A percentile compares a stretch with the other conserved stretches of the same genome.
These are phyloP conservation scores for Cajanus cajan DNA, from an alignment of 306 rosid genomes.

Conservation along the genomic window DNA sequence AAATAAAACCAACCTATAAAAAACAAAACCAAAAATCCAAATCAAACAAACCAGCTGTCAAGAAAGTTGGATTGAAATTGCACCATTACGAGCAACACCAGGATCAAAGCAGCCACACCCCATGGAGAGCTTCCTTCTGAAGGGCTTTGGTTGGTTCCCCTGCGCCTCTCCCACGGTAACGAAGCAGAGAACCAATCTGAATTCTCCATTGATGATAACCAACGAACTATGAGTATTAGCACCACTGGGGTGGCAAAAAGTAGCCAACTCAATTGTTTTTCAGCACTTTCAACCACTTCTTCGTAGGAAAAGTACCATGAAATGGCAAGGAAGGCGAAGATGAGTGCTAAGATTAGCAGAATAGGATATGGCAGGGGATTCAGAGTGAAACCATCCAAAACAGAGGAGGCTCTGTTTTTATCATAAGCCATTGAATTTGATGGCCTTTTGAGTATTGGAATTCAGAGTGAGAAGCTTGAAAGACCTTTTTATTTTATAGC, in stretches of 20 bases:
- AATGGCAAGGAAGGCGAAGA: conserved; percentile 54
- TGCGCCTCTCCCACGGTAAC: conserved; percentile 52
- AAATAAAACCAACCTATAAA: conserved; percentile 4
- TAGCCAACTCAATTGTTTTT: conserved; percentile 50
- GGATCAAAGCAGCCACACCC: conserved; percentile 89
- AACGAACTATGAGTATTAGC: conserved; percentile 54
- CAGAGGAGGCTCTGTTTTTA: conserved; percentile 47
- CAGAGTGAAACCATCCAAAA: conserved; percentile 63
- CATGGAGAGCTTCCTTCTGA: conserved; percentile 93
- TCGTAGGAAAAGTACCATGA: conserved; percentile 77
- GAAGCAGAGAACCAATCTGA: conserved; percentile 44
- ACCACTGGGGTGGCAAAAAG: conserved; percentile 52
- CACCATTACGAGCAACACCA: conserved; percentile 63
- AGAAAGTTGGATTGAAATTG: conserved; percentile 66
- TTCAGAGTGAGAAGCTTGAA: not conserved
- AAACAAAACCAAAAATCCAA: not conserved
- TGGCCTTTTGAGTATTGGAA: conserved; percentile 9
- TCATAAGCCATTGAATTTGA: conserved; percentile 43
- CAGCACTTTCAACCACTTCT: conserved; percentile 54
- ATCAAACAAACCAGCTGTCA: conserved; percentile 63
- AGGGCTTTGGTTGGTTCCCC: conserved; percentile 43
- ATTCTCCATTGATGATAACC: conserved; percentile 65
- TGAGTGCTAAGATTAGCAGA: conserved; percentile 57
- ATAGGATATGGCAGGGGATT: conserved; percentile 78
- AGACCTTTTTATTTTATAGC: not conserved